These are phyloP conservation scores for Apiospora malaysiana DNA, from an alignment of 2,329 filamentous ascomycete species.

Conservation along the genomic window DNA sequence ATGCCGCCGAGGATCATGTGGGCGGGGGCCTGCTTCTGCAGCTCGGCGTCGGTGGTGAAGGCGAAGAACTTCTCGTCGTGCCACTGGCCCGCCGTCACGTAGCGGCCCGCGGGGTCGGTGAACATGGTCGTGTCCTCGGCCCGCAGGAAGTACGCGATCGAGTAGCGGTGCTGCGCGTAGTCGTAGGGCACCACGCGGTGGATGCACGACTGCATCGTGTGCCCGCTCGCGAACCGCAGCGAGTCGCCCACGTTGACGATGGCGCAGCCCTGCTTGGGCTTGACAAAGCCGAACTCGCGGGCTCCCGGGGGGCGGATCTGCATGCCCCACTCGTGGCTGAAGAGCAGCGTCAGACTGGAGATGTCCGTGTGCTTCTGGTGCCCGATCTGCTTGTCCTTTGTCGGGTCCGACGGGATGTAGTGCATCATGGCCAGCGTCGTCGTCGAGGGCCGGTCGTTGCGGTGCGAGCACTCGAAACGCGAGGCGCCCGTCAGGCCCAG, in stretches of 20 bases:
- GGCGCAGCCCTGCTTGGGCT: constrained; percentile 55
- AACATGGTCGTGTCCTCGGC: constrained; percentile 63
- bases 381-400: constrained; percentile 50
- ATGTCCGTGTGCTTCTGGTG: constrained; percentile 65
- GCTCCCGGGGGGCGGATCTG: constrained; percentile 59
- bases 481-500: constrained; percentile 50
- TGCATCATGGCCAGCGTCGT: constrained; percentile 61
- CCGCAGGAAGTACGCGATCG: constrained; percentile 63
- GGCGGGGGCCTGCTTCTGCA: constrained; percentile 53
- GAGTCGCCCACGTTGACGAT: constrained; percentile 66
- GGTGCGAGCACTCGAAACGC: constrained; percentile 57
- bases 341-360: constrained; percentile 59
- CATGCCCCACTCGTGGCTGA: constrained; percentile 62
- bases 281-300: constrained; percentile 58
- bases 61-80: constrained; percentile 61
- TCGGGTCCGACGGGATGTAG: constrained; percentile 54
- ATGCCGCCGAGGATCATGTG: constrained; percentile 58
- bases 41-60: constrained; percentile 50
- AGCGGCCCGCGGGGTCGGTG: constrained; percentile 58
- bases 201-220: constrained; percentile 61
- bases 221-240: constrained; percentile 59
- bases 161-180: constrained; percentile 60
- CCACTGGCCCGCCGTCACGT: constrained; percentile 59
- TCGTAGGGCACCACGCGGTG: constrained; percentile 62
- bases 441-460: constrained; percentile 55